Conservation (phyloP, 179 eudicot species). For the Spinacia oleracea region DNA sequence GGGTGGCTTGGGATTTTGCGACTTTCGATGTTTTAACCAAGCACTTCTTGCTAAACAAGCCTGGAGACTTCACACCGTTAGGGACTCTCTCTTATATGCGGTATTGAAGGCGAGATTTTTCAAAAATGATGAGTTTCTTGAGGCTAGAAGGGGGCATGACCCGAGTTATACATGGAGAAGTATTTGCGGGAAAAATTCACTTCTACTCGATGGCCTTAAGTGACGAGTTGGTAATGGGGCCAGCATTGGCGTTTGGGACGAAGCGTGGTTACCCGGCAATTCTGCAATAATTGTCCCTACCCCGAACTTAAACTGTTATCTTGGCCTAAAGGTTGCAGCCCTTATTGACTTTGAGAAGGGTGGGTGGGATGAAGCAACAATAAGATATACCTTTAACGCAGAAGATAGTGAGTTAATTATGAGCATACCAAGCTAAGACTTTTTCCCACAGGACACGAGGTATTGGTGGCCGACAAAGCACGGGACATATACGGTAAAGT, state of each 20-base stretch:
- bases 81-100: not conserved
- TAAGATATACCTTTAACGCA: fast-evolving
- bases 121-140: not conserved
- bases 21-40: not conserved
- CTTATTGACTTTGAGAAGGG: not conserved
- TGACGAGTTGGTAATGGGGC: not conserved
- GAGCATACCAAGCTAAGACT: not conserved
- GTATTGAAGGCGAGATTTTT: not conserved
- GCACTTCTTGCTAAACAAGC: too few relatives aligned
- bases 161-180: not conserved
- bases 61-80: not conserved
- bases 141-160: not conserved
- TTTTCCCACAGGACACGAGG: not conserved
- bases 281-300: not conserved
- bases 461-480: not conserved
- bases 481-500: not conserved
- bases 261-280: not conserved
- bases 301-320: not conserved
- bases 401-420: not conserved
- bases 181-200: not conserved
- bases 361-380: not conserved
- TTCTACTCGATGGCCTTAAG: not conserved
- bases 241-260: not conserved
- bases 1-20: not conserved
- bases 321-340: not conserved